Evolutionary conservation across 2,329 filamentous ascomycete species (phyloP), one percentile per base, ranked within the genome.

Genomic region (Aureobasidium sp.): DNA sequence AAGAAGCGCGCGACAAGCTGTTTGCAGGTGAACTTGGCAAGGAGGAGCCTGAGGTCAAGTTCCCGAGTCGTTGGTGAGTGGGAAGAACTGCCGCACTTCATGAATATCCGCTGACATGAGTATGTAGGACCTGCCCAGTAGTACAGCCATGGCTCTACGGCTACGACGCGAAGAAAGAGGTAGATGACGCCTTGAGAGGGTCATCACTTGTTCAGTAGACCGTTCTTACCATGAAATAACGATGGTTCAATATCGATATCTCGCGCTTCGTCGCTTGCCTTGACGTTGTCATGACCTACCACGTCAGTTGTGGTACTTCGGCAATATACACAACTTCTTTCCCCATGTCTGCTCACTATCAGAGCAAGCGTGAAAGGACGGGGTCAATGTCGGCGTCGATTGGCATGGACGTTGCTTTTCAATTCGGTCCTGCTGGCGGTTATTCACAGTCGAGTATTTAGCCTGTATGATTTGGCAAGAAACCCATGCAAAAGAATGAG

Each of bases 141-240:
- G 79, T 85, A 0, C 85, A 88, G 69, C 79, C 81, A 0, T 87
- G 84, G 82, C 64, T 88, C 50, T 88, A 83, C 66, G 83, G 84
- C 0, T 87, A 88, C 64, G 82, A 87, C 71, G 82, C 83, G 3
- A 79, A 80, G 62, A 73, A 74, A 32, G 84, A 85, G 67, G 82
- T 80, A 16, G 67, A 67, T 30, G 62, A 60, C 9, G 71, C 70
- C 25, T 63, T 73, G 58, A 64, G 48, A 21, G 62, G 66, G 30
- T 63, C 61, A 27, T 45, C 48, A 32, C 48, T 61, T 10, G 42
- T 21, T 34, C 44, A 41, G 34, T 48, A 41, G 10, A 30, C 25
- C 16, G 3, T 11, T 11, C 11, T 14, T 58, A 37, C 21, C 27
- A 32, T 48, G 42, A 37, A 47, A n/a, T 8, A 13, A 58, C n/a